Base-by-base conservation (phyloP, 768 basidiomycete species). In the Auriscalpium orientale region DNA sequence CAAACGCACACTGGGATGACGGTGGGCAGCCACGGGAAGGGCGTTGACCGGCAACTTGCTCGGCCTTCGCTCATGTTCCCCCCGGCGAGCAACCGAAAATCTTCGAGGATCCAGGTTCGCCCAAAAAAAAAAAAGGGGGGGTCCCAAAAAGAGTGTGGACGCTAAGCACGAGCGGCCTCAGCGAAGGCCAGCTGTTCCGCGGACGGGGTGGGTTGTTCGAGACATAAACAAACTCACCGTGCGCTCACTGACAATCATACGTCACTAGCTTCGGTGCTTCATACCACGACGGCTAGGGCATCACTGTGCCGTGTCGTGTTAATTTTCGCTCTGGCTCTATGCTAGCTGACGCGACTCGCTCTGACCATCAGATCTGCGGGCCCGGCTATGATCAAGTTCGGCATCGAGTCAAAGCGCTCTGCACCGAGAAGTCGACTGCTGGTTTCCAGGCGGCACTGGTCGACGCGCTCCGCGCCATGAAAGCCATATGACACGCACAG, bases 1-100 rank as follows among this genome's bases (percentile, higher is more conserved):
- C 76, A 79, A 56, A 80, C 80, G 0, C 95, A 97, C 64, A 80
- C 78, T 36, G 71, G 73, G 3, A 83, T 88, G 47, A 89, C 89
- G 5, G 86, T 22, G 83, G 60, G 88, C 91, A 0, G 84, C 88
- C 46, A 82, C 82, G 94, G 94, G 10, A 79, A 82, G 44, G 95
- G 93, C 3, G 86, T 91, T 62, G 95, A 98, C 65, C 80, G 94
- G 20, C 94, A 97, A 97, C 69, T 77, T 95, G n/a, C 83, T 95
- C 60, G 93, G 91, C 7, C 78, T 95, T 20, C 81, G 78, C 22
- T 84, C 33, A 76, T 91, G 68, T 93, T 8, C 71, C 74, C 11
- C 72, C 78, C 16, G 68, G 74, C 5, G 71, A 89, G 69, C 66
- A 64, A 6, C 75, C 84, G 51, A 65, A 77, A 1, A 67, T 97